Evolutionary conservation across 495 filamentous ascomycete species (phyloP), one percentile per base, ranked within the genome.

Genomic region (Penicillium goetzii): DNA sequence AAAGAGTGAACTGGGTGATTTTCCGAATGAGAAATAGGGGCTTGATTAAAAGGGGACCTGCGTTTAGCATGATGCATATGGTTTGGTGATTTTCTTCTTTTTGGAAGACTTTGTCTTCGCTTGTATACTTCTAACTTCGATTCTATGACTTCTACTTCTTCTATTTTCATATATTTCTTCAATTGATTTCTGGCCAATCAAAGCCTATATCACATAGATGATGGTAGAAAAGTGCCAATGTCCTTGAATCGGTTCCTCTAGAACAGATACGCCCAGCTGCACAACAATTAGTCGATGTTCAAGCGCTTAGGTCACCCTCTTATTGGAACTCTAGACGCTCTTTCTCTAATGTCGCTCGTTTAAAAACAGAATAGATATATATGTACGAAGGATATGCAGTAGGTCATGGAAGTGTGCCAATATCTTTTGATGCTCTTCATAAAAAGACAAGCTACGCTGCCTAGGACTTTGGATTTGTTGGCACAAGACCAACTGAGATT

Each of bases 71-170:
- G 33, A 19, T 54, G 49, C 2, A 8, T 30, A 28, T 25, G 43
- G 56, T 45, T 63, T 54, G 56, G 38, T 54, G 34, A 41, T 41
- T 47, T 54, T 62, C 30, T 49, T 17, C 28, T 61, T 34, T 30
- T 49, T 38, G 36, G 30, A 43, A 34, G 61, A 28, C 61, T 34
- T 59, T n/a, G 30, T 51, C 61, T 58, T 58, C 52, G 3, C 38
- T 55, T 63, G 56, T 63, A 63, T 63, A 63, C 50, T 59, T 54
- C 51, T 62, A 5, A 43, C 30, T 62, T 62, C 60, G 43, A 56
- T 56, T 62, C 60, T 47, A 36, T 40, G 19, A 60, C 50, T 60
- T 52, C 38, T 26, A 32, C 40, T 61, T 21, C 49, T 59, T 51
- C 36, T 17, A 19, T 32, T 60, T 36, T 36, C 9, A 33, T 33